Base-by-base conservation (phyloP, 2,329 filamentous ascomycete species). In the Aureobasidium sp. region DNA sequence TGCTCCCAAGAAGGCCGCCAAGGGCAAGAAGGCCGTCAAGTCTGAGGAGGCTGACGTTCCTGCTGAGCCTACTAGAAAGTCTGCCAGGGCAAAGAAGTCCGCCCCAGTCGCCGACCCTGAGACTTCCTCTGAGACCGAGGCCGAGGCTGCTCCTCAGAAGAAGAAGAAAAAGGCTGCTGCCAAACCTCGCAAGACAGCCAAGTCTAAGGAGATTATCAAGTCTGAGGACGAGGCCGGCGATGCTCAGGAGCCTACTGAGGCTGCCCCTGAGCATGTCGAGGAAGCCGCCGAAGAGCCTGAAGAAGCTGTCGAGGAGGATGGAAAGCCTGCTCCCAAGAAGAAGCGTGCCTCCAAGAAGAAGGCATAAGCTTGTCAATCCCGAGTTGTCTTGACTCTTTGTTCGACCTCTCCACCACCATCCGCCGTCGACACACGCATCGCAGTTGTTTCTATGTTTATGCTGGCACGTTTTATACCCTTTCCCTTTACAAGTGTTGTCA, bases 291-390 rank as follows among this genome's bases (percentile, higher is more conserved):
- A 58, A 13, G 54, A 58, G 49, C 39, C 47, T 10, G 50, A 61
- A 30, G 57, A 9, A 13, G 50, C 48, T 58, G 30, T 47, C 15
- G 48, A 49, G 13, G 59, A 61, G 59, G 61, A 62, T 10, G 53
- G 37, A 13, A 57, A 59, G 48, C 52, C 60, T n/a, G 55, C 48
- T 41, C 63, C 60, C 21, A 64, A 64, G 61, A 63, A 63, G 59
- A 60, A 60, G 25, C 54, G 45, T 11, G 61, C 37, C 27, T 41
- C 50, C 34, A 58, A 50, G 21, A 60, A 60, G 61, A 65, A 65
- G 63, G 58, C 61, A 44, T 61, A 47, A 61, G 5, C 32, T 39
- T 27, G 41, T 45, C 13, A 9, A 25, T 30, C 25, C 15, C 7
- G 16, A 36, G 39, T 21, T 45, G 27, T 9, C 41, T 25, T 27